Conservation (phyloP, 768 basidiomycete species). For the Gymnopilus dilepis region DNA sequence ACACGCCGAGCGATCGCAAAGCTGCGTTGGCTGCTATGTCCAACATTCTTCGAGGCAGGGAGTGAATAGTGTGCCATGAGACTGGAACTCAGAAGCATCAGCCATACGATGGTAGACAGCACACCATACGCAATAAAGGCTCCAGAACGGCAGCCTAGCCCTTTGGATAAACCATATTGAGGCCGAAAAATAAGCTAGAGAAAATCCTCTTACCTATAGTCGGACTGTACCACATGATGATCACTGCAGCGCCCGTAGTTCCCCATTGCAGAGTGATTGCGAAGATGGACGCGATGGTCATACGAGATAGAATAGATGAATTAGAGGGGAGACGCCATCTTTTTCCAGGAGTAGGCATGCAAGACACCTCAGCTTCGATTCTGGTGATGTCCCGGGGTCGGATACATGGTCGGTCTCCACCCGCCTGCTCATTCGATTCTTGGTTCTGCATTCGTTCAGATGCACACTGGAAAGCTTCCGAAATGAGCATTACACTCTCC, state of each 20-base stretch:
- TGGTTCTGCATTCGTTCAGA: conserved; percentile 10
- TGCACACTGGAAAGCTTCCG: conserved; percentile 18
- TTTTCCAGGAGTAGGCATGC: neutral
- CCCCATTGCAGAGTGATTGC: conserved; percentile 32
- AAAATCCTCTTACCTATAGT: conserved; percentile 25
- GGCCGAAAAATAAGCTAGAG: neutral
- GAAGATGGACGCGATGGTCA: conserved; percentile 17
- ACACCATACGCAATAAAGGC: conserved; percentile 36
- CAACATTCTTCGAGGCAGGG: neutral
- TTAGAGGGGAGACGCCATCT: conserved; percentile 14
- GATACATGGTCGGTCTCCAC: neutral
- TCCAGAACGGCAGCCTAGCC: conserved; percentile 39
- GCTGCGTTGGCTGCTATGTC: conserved; percentile 14
- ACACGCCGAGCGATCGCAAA: too few species aligned
- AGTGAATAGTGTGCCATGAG: conserved; percentile 32
- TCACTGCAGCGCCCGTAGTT: conserved; percentile 29
- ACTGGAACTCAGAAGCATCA: conserved; percentile 34
- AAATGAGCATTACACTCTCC: conserved; percentile 16
- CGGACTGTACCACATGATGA: conserved; percentile 28
- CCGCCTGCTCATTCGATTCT: neutral
- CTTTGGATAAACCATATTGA: conserved; percentile 13
- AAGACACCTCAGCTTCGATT: neutral
- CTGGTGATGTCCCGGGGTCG: neutral
- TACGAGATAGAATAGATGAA: conserved; percentile 12
- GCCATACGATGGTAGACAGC: conserved; percentile 38